These are phyloP conservation scores for Juglanconis sp. DNA, from an alignment of 2,329 filamentous ascomycete genomes.

Conservation along the genomic window DNA sequence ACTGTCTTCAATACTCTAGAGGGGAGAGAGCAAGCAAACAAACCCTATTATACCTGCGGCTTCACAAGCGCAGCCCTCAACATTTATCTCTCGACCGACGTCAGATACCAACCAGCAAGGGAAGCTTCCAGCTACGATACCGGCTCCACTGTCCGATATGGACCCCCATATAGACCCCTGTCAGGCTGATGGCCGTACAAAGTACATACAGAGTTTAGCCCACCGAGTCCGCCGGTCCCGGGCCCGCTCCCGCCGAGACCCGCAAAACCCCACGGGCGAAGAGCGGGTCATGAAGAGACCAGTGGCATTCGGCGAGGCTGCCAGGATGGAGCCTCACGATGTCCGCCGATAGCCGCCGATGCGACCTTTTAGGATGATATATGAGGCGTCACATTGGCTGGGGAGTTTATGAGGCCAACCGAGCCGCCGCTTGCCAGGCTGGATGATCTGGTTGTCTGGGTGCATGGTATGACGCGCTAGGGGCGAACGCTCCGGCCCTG, in stretches of 20 bases:
- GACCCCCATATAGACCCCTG: neutral
- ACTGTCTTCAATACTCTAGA: neutral
- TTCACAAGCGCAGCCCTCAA: conserved; percentile 7
- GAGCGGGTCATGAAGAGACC: neutral
- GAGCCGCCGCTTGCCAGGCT: neutral
- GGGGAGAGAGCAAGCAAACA: neutral
- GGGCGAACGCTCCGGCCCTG: neutral
- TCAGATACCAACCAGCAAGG: conserved; percentile 9
- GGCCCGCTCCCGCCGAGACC: neutral
- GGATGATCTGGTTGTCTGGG: neutral
- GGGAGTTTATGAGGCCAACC: conserved; percentile 4
- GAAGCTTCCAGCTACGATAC: conserved; percentile 8
- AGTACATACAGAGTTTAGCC: conserved; percentile 2
- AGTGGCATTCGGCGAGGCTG: conserved; percentile 12
- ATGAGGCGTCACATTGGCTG: conserved; percentile 2
- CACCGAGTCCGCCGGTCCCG: conserved; percentile 1
- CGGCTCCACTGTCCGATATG: conserved; percentile 1
- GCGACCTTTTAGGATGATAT: neutral
- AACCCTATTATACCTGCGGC: neutral
- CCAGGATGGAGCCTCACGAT: neutral
- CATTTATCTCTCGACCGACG: conserved; percentile 11
- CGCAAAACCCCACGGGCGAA: conserved; percentile 8
- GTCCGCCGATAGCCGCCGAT: conserved; percentile 9
- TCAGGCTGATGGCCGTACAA: no score
- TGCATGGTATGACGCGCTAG: neutral